Base-by-base conservation (phyloP, 352 stramenopile genomes). In the Halophytophthora batemanensis region DNA sequence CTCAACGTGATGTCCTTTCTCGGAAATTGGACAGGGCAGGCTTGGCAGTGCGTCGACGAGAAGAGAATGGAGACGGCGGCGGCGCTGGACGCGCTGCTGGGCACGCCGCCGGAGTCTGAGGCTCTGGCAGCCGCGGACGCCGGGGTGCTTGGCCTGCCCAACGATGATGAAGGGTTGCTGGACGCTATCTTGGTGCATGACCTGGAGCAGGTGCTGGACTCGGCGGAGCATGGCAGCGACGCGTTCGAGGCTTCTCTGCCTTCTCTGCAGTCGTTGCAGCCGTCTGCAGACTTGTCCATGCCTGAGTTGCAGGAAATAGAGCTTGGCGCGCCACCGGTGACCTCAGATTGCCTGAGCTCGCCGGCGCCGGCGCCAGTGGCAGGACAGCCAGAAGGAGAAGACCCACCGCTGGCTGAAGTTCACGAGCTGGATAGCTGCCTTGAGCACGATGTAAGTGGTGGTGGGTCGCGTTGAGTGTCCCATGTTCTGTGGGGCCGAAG, bases 201-300 rank as follows among this genome's bases (percentile, higher is more conserved):
- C 19, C 33, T 49, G 11, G 39, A 56, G 33, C 39, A 49, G 8
- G 39, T 56, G 31, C 38, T 49, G 39, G 49, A 56, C 28, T 49
- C 25, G 25, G 25, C 42, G 39, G 40, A 33, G n/a, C 49, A 34
- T 21, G 18, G n/a, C n/a, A n/a, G n/a, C 10, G 39, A 56, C 22
- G 48, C 39, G 29, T 19, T 44, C 14, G 38, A 56, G 40, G 40
- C 49, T 17, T 48, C 36, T 22, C 19, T 53, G 34, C 34, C 34
- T 11, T 22, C 46, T 22, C 37, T 53, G 22, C 34, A 44, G 34
- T 39, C 46, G 31, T 21, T 45, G 34, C 21, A 40, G 4, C 8
- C 25, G 25, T 31, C 25, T 8, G 25, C 4, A 31, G 25, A 31
- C 25, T 8, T 31, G 25, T 31, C 4, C 25, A 31, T 31, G 35